Evolutionary conservation across 2,329 filamentous ascomycete genomes (phyloP).

Genomic region (Plenodomus biglobosus): DNA sequence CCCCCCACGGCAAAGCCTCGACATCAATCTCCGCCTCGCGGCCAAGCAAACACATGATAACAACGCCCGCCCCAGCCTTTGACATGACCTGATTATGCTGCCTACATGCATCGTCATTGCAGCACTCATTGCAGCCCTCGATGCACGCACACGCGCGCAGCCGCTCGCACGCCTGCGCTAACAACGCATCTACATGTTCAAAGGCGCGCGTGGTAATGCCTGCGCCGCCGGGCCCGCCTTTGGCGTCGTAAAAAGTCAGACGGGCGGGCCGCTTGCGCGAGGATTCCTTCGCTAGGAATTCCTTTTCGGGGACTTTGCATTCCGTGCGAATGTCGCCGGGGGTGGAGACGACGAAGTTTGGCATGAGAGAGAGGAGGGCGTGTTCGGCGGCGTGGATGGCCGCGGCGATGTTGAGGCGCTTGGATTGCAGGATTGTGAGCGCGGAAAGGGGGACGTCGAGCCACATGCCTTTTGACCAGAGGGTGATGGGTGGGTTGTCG

Average conservation of each 20-base stretch:
- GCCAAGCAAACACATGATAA: conserved; percentile 74
- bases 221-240: conserved; percentile 78
- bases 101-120: conserved; percentile 80
- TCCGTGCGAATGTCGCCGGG: conserved; percentile 92
- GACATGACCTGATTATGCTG: conserved; percentile 91
- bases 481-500: conserved; percentile 87
- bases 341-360: conserved; percentile 85
- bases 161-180: conserved; percentile 73
- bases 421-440: conserved; percentile 73
- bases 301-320: conserved; percentile 86
- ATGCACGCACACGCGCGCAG: conserved; percentile 75
- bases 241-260: conserved; percentile 92
- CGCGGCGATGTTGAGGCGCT: conserved; percentile 77
- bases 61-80: conserved; percentile 81
- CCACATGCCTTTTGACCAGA: conserved; percentile 90
- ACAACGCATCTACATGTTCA: conserved; percentile 80
- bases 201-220: conserved; percentile 93
- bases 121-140: conserved; percentile 86
- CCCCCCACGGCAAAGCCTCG: conserved; percentile 82
- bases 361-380: conserved; percentile 81
- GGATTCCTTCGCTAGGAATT: conserved; percentile 72
- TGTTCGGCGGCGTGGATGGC: conserved; percentile 96
- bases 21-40: conserved; percentile 76
- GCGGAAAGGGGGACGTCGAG: conserved; percentile 81
- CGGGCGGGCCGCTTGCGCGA: conserved; percentile 80